phyloP scores from a whole-genome alignment of 257 asterid species.

The Ehretia macrophylla region DNA sequence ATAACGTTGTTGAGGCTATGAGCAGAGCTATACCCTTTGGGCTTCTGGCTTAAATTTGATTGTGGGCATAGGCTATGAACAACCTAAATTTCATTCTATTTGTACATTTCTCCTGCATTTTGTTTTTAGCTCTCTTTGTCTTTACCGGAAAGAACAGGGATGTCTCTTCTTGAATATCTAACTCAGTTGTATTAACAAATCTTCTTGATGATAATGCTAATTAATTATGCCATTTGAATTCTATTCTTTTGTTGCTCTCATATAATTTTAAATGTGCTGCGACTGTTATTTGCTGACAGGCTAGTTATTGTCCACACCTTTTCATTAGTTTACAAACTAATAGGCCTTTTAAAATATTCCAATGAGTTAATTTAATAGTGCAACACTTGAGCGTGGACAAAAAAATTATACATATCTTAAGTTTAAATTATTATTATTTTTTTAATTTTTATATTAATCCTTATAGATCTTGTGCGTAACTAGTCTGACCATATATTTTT shows the following conservation, averaged over 20 bases:
- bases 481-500: no score
- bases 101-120: background rate
- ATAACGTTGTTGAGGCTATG: no score
- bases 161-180: background rate
- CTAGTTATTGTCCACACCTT: conserved; percentile 30
- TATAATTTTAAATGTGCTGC: conserved; percentile 12
- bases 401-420: no score
- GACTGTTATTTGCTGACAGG: conserved; percentile 33
- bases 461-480: no score
- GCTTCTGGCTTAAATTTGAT: no score
- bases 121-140: conserved; percentile 4
- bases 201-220: conserved; percentile 24
- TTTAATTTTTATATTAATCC: no score
- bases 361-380: no score
- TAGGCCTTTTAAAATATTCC: no score
- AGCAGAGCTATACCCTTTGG: no score
- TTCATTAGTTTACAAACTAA: conserved; percentile 14
- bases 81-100: background rate
- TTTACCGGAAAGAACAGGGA: conserved; percentile 4
- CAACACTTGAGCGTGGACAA: no score
- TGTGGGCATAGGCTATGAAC: background rate
- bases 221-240: conserved; percentile 14
- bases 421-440: no score
- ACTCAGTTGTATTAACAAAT: background rate
- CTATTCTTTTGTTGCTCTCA: conserved; percentile 16